Evolutionary conservation across 2,329 filamentous ascomycete genomes (phyloP).

Genomic region (Penicillium sp.): DNA sequence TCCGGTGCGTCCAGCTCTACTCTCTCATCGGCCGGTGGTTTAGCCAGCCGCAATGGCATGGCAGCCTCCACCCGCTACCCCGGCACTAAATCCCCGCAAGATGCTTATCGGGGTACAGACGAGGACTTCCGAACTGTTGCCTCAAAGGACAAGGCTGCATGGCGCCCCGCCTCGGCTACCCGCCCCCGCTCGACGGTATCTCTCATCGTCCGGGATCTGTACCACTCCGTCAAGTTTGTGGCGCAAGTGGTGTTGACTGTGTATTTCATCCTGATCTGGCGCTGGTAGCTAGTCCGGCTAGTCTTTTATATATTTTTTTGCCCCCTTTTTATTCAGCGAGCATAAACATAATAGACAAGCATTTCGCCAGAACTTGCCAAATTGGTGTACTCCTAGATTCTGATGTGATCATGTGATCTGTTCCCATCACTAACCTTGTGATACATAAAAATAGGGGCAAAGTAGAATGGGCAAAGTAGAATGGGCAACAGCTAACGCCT

Average conservation of each 20-base stretch:
- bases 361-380: neutral
- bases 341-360: constrained; percentile 13
- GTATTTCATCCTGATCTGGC: constrained; percentile 66
- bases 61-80: constrained; percentile 20
- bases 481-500: neutral
- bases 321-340: constrained; percentile 15
- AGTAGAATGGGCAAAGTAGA: neutral
- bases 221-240: constrained; percentile 60
- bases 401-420: neutral
- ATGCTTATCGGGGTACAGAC: constrained; percentile 23
- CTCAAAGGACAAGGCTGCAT: constrained; percentile 30
- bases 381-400: neutral
- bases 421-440: neutral
- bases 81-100: constrained; percentile 15
- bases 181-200: constrained; percentile 29
- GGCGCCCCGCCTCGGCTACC: constrained; percentile 20
- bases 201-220: constrained; percentile 59
- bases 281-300: constrained; percentile 47
- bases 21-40: constrained; percentile 25
- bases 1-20: constrained; percentile 35
- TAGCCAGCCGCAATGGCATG: constrained; percentile 29
- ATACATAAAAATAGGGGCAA: neutral
- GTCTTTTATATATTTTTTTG: neutral
- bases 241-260: constrained; percentile 60
- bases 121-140: constrained; percentile 13